Base-by-base conservation (phyloP, 2,329 filamentous ascomycete species). In the Sarocladium kiliense region DNA sequence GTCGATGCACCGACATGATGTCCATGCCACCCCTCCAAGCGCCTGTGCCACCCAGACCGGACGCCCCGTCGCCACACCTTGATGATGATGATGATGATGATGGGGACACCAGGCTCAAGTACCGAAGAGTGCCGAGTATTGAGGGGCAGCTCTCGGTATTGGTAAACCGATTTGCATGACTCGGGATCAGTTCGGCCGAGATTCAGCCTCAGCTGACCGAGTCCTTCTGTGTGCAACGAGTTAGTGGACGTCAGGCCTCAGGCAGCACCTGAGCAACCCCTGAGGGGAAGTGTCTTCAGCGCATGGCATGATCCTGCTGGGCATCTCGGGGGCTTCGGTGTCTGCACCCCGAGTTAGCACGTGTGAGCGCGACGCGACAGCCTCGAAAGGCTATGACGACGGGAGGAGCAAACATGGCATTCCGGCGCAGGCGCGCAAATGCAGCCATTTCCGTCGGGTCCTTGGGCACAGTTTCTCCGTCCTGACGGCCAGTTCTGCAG, bases 341-440 rank as follows among this genome's bases (percentile, higher is more conserved):
- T 49, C 25, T 18, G 23, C 3, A 16, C 23, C 23, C 44, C 44
- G 44, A 49, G 26, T 9, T 10, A 30, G 44, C 44, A 49, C 44
- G 44, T 49, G 44, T 27, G 19, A 49, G n/a, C 36, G 25, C 44
- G 44, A 49, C 44, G 44, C 44, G 44, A 32, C 44, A 30, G 44
- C 25, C 44, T 49, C 25, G 44, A 49, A 32, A 49, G 41, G 26
- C 44, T 27, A 49, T 49, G 44, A 49, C 44, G 44, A 49, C 26
- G 19, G 44, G 12, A 10, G 23, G 23, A 49, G 25, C 23, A n/a
- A 32, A 49, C n/a, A 49, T 49, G 44, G 44, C 44, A 49, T 49
- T 49, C 44, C 44, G 44, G 44, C 11, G 37, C 37, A 12, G n/a
- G 21, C 11, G 41, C 41, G 41, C 41, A 18, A 45, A 45, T 45